Evolutionary conservation across 2,329 filamentous ascomycete genomes (phyloP).

Genomic region (Cladosporium sp.): DNA sequence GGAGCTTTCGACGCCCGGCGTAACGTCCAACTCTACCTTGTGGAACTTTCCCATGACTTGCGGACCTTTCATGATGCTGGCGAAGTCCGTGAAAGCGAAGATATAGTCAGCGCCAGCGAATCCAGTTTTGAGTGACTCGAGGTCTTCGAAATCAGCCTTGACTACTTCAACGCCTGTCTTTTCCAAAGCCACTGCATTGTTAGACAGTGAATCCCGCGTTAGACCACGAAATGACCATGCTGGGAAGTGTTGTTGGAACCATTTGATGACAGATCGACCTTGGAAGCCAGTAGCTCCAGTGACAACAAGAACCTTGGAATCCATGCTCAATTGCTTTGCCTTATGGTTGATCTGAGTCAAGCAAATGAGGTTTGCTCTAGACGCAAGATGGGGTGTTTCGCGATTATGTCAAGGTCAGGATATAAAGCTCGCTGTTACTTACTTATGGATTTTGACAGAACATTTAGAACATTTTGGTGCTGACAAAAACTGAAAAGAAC

Average conservation of each 20-base stretch:
- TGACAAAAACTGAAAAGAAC: too few species aligned
- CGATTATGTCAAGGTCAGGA: too few species aligned
- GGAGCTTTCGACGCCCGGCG: conserved; percentile 40
- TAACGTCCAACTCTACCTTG: conserved; percentile 4
- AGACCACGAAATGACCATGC: conserved; percentile 30
- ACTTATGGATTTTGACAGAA: too few species aligned
- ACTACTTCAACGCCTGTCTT: conserved; percentile 36
- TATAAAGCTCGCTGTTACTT: too few species aligned
- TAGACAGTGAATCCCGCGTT: conserved; percentile 42
- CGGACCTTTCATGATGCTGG: conserved; percentile 14
- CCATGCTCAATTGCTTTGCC: too few species aligned
- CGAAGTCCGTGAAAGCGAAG: conserved; percentile 25
- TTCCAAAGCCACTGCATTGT: conserved; percentile 31
- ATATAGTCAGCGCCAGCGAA: conserved; percentile 37
- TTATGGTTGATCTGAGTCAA: too few species aligned
- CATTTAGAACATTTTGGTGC: too few species aligned
- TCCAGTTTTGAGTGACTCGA: conserved; percentile 28
- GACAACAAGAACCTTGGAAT: too few species aligned
- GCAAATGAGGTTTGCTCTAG: too few species aligned
- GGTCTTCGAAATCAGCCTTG: conserved; percentile 31
- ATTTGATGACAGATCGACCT: conserved; percentile 17
- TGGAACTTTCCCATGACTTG: conserved; percentile 8
- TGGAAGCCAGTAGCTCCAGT: too few species aligned
- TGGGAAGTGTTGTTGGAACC: conserved; percentile 14
- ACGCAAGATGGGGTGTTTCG: too few species aligned